These are phyloP conservation scores for Chenopodium album DNA, from an alignment of 148 eudicot species.

Conservation along the genomic window DNA sequence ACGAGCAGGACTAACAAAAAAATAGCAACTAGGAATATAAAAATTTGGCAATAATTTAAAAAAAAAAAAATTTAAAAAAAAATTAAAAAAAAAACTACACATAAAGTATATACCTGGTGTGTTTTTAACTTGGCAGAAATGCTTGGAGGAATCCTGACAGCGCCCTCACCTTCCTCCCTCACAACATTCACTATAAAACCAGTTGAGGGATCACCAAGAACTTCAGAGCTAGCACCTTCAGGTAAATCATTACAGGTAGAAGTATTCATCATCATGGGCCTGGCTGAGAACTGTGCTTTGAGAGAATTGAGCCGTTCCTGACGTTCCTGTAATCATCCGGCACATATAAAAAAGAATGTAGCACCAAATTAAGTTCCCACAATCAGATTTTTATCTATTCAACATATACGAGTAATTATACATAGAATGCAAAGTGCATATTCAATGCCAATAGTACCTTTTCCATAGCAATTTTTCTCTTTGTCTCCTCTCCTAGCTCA, in stretches of 20 bases:
- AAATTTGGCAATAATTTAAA: neutral
- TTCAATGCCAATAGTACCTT: slow-evolving; percentile 51
- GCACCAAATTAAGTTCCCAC: neutral
- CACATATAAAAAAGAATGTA: slow-evolving; percentile 13
- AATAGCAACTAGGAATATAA: neutral
- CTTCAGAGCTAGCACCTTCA: slow-evolving; percentile 64
- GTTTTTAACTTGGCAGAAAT: slow-evolving; percentile 76
- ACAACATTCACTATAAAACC: slow-evolving; percentile 94
- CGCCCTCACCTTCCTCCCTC: slow-evolving; percentile 89
- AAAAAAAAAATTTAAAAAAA: too few relatives aligned
- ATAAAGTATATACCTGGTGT: slow-evolving; percentile 62
- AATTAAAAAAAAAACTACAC: neutral
- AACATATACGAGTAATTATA: neutral
- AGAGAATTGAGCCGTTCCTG: slow-evolving; percentile 90
- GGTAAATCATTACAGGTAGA: slow-evolving; percentile 38
- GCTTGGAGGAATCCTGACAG: slow-evolving; percentile 91
- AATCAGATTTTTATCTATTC: too few relatives aligned
- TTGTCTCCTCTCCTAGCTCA: slow-evolving; percentile 97
- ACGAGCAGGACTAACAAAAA: neutral
- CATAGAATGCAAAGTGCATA: neutral
- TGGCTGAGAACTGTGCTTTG: slow-evolving; percentile 66
- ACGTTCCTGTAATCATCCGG: slow-evolving; percentile 62
- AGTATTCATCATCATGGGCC: slow-evolving; percentile 51
- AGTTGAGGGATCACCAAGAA: slow-evolving; percentile 70
- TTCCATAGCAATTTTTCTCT: slow-evolving; percentile 92